A percentile compares a stretch with the other conserved stretches of the same genome.
Evolutionary conservation across 495 filamentous ascomycete species (phyloP).

Genomic region (Clavariopsis aquatica): DNA sequence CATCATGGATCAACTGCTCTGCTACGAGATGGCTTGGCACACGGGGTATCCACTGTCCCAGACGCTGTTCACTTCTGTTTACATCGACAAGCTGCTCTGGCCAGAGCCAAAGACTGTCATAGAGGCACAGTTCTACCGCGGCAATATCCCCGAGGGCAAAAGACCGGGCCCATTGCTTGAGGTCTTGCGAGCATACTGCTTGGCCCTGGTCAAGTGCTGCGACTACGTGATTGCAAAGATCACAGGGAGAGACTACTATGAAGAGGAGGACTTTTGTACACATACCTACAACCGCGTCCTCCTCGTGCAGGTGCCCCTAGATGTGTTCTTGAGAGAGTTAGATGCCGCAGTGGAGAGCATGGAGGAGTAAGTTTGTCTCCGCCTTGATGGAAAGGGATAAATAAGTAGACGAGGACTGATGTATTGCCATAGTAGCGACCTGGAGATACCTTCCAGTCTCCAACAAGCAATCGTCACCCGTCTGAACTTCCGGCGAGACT

Average conservation of each 20-base stretch:
- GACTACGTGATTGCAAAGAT: slow-evolving; percentile 75
- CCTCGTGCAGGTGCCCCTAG: slow-evolving; percentile 49
- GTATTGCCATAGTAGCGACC: slow-evolving; percentile 6
- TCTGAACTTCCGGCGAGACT: slow-evolving; percentile 28
- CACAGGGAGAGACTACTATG: slow-evolving; percentile 77
- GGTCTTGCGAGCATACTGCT: slow-evolving; percentile 81
- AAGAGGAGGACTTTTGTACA: slow-evolving; percentile 97
- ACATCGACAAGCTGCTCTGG: slow-evolving; percentile 81
- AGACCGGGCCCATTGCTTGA: slow-evolving; percentile 49
- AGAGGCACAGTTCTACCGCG: slow-evolving; percentile 63
- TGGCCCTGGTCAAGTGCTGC: slow-evolving; percentile 81
- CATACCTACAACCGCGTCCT: slow-evolving; percentile 83
- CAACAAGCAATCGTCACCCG: slow-evolving; percentile 24
- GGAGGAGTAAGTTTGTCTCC: slow-evolving; percentile 29
- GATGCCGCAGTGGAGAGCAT: slow-evolving; percentile 26
- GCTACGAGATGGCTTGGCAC: slow-evolving; percentile 97
- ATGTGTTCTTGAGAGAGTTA: slow-evolving; percentile 32
- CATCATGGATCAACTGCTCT: slow-evolving; percentile 91
- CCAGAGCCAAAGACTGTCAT: slow-evolving; percentile 65
- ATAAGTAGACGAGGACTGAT: background rate
- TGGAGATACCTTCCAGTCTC: slow-evolving; percentile 13
- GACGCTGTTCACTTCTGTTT: slow-evolving; percentile 90
- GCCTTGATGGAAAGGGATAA: too few relatives aligned
- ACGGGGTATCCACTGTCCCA: slow-evolving; percentile 91
- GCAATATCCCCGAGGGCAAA: slow-evolving; percentile 1